Evolutionary conservation across 352 stramenopile species (phyloP).

Genomic region (Globisporangium perplexum): DNA sequence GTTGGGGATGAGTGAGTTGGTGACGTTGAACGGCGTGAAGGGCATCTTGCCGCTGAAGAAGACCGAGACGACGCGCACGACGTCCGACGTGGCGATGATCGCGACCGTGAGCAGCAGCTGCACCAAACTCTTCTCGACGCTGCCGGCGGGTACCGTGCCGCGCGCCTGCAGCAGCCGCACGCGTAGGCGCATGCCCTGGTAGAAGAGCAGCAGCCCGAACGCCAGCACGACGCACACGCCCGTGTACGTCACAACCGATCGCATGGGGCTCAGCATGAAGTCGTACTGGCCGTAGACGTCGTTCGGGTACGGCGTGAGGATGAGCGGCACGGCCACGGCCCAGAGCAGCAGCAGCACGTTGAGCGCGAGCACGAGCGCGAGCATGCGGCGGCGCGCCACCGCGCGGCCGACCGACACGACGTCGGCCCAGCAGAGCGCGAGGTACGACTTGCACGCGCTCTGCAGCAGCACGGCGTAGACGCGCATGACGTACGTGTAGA

Average conservation of each 20-base stretch:
- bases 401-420: conserved; percentile 74
- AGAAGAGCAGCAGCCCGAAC: conserved; percentile 62
- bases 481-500: conserved; percentile 55
- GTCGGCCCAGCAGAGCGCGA: conserved; percentile 75
- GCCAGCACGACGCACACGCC: conserved; percentile 52
- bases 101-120: conserved; percentile 79
- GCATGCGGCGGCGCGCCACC: conserved; percentile 45
- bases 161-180: conserved; percentile 64
- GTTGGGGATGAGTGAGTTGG: conserved; percentile 68
- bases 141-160: conserved; percentile 55
- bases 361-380: conserved; percentile 45
- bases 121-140: conserved; percentile 73
- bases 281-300: conserved; percentile 55
- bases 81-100: conserved; percentile 69
- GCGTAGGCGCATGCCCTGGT: conserved; percentile 70
- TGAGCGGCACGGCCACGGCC: conserved; percentile 47
- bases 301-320: conserved; percentile 45
- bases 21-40: conserved; percentile 64
- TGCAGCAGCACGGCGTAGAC: conserved; percentile 67
- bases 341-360: conserved; percentile 53
- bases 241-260: conserved; percentile 49
- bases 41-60: conserved; percentile 40
- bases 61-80: conserved; percentile 65
- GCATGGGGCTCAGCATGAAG: conserved; percentile 54
- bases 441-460: conserved; percentile 75